Conservation (phyloP, 140 eudicot genomes). For the Erigeron philadelphicus region DNA sequence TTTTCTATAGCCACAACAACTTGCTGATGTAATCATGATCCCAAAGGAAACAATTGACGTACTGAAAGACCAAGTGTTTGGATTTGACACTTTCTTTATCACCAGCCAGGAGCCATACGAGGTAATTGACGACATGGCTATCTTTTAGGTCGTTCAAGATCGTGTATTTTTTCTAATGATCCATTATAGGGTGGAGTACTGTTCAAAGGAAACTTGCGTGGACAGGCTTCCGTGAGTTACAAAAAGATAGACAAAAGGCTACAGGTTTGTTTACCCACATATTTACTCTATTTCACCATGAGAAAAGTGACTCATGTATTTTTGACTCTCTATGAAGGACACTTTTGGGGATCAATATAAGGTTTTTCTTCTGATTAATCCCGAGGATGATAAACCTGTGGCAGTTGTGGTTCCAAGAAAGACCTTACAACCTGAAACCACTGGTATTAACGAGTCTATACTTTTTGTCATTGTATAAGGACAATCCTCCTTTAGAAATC, state of each 20-base stretch:
- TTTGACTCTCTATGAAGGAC: slow-evolving; percentile 51
- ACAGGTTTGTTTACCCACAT: slow-evolving; percentile 45
- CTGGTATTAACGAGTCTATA: slow-evolving; percentile 47
- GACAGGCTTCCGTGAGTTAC: slow-evolving; percentile 66
- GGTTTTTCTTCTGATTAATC: slow-evolving; percentile 74
- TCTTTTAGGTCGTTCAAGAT: slow-evolving; percentile 1
- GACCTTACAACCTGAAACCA: slow-evolving; percentile 91
- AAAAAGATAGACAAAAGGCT: slow-evolving; percentile 72
- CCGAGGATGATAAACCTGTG: slow-evolving; percentile 97
- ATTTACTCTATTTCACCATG: not conserved
- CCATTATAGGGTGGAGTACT: slow-evolving; percentile 75
- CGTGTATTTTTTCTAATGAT: not conserved
- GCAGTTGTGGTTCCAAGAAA: slow-evolving; percentile 95
- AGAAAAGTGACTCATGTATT: slow-evolving; percentile 5
- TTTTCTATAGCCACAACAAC: slow-evolving; percentile 54
- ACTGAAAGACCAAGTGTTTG: slow-evolving; percentile 82
- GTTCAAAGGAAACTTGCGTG: slow-evolving; percentile 89
- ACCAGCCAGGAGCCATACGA: slow-evolving; percentile 98
- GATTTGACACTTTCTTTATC: slow-evolving; percentile 91
- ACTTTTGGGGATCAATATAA: slow-evolving; percentile 83
- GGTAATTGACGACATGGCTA: slow-evolving; percentile 40
- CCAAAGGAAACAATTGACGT: slow-evolving; percentile 85
- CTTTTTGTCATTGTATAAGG: not conserved
- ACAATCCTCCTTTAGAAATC: not conserved
- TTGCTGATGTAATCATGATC: slow-evolving; percentile 57